Conservation (phyloP, 2,329 filamentous ascomycete species). For the Dactylellina leptospora region DNA sequence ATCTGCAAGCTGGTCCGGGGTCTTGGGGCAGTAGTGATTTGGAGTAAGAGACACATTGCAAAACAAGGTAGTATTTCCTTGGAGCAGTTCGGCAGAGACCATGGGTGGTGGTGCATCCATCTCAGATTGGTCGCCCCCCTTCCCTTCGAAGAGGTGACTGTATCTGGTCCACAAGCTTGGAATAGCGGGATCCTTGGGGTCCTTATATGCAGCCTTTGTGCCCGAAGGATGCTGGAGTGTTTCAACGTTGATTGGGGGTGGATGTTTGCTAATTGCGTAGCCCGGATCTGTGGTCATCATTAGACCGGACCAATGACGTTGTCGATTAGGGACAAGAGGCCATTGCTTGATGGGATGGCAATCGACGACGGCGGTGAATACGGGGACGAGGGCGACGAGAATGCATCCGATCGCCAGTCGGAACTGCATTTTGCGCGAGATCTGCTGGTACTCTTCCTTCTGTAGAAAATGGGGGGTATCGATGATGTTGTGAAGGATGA, state of each 20-base stretch:
- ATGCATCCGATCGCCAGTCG: conserved; percentile 8
- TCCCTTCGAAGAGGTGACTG: conserved; percentile 28
- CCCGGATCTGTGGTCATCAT: conserved; percentile 7
- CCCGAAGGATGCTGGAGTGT: conserved; percentile 8
- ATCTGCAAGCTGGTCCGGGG: background rate
- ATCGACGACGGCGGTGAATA: conserved; percentile 1
- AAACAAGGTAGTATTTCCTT: background rate
- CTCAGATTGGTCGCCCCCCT: conserved; percentile 2
- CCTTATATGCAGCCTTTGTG: conserved; percentile 18
- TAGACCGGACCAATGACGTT: conserved; percentile 23
- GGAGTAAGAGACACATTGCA: conserved; percentile 24
- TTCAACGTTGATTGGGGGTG: conserved; percentile 6
- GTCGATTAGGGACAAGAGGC: conserved; percentile 32
- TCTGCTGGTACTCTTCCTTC: conserved; percentile 2
- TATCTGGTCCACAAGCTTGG: conserved; percentile 40
- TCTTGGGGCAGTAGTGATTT: conserved; percentile 40
- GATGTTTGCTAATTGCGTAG: background rate
- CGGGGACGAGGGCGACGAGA: conserved; percentile 1
- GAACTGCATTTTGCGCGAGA: conserved; percentile 16
- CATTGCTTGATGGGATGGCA: conserved; percentile 22
- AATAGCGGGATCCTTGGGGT: conserved; percentile 22
- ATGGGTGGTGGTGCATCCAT: background rate
- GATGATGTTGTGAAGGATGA: too few relatives aligned
- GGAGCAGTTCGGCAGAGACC: background rate
- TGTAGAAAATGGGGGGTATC: background rate